Base-by-base conservation (phyloP, 176 grass and related monocot genomes). In the Luzula sylvatica region DNA sequence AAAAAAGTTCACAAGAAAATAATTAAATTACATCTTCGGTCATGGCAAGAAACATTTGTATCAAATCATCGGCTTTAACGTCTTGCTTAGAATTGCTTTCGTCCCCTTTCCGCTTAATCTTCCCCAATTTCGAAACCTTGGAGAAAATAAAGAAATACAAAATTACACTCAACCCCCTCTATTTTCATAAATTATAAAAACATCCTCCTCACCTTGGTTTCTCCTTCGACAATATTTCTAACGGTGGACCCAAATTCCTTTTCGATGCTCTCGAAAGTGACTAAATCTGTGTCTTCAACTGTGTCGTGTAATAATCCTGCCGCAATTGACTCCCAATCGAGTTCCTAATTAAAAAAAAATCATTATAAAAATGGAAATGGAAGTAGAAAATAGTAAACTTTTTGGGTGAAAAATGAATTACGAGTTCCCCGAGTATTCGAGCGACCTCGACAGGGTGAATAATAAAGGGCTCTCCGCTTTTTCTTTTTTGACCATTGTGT, bases 41-140 rank as follows among this genome's bases (percentile, higher is more conserved):
- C 92, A 96, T 96, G 42, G 92, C 77, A 89, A 96, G 92, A 76
- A 96, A 96, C 92, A 96, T 96, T 56, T 96, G 92, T 57, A 84
- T 82, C 20, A 96, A 68, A 61, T 96, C 92, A 77, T 96, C 78
- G 58, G 92, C 92, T 79, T 96, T 96, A 45, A 96, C 75, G 70
- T 96, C 92, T 61, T 89, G 81, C 75, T 81, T 83, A 55, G 92
- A 82, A 72, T 70, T 79, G 76, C 63, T 73, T 42, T 76, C 67
- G 73, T 67, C 59, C 71, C 86, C 79, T 7, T 35, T 9, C 55
- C 78, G 79, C 47, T 89, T 81, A 69, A 96, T 78, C 77, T 96
- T 96, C 42, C 92, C 92, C 72, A 96, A 56, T 73, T 96, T 96
- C 64, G 92, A 96, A 53, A 96, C 90, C 90, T 96, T 39, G 15